A percentile compares a stretch with the other conserved stretches of the same genome.
phyloP scores from a whole-genome alignment of 2,329 filamentous ascomycete genomes.

The Cyphellophora attinorum region DNA sequence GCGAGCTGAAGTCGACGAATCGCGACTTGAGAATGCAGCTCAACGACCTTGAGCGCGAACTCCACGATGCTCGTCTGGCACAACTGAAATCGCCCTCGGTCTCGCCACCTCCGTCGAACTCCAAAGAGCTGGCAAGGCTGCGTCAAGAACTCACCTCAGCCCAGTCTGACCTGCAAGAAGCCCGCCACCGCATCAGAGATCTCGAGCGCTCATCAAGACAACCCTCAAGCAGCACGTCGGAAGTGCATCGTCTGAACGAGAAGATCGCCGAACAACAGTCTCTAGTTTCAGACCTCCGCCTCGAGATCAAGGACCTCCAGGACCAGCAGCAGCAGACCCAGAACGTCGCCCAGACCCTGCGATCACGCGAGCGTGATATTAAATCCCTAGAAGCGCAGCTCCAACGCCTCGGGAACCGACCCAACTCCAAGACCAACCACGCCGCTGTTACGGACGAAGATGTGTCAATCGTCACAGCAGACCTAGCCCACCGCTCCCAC shows the following conservation, averaged over 20 bases:
- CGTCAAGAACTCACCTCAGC: conserved; percentile 52
- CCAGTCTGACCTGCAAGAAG: conserved; percentile 51
- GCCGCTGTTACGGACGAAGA: conserved; percentile 47
- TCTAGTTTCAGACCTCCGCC: conserved; percentile 44
- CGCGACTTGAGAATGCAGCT: conserved; percentile 57
- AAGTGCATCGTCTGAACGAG: conserved; percentile 59
- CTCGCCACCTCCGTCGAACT: conserved; percentile 44
- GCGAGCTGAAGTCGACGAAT: conserved; percentile 51
- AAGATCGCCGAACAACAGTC: conserved; percentile 61
- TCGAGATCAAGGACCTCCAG: conserved; percentile 38
- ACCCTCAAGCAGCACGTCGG: conserved; percentile 35
- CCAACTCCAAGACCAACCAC: conserved; percentile 31
- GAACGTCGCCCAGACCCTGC: conserved; percentile 60
- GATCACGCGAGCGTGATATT: conserved; percentile 59
- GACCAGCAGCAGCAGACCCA: conserved; percentile 50
- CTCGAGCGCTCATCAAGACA: conserved; percentile 44
- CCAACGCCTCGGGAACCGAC: conserved; percentile 38
- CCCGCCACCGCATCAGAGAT: conserved; percentile 39
- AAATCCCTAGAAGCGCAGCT: conserved; percentile 50
- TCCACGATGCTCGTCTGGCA: conserved; percentile 50
- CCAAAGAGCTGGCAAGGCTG: conserved; percentile 50
- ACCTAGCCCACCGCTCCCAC: conserved; percentile 59
- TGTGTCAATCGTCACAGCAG: too few species aligned
- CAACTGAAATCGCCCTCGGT: conserved; percentile 39
- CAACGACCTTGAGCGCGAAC: conserved; percentile 55